Evolutionary conservation across 2,329 filamentous ascomycete genomes (phyloP).

Genomic region (Pestalotiopsis sp.): DNA sequence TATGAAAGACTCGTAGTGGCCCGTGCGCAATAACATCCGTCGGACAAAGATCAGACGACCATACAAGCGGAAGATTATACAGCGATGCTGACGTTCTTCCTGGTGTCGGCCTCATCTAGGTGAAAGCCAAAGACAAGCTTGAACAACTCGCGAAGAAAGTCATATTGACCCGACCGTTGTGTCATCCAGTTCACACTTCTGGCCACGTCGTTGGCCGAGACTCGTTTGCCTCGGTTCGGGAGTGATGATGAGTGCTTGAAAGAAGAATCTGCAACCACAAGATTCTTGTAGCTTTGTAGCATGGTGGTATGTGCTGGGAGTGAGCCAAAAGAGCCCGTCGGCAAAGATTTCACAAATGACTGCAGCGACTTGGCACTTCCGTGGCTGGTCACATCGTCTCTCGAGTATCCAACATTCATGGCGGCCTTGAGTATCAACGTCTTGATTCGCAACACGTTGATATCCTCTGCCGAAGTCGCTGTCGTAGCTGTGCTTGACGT

Average conservation of each 20-base stretch:
- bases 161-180: conserved; percentile 67
- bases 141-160: conserved; percentile 81
- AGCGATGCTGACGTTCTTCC: conserved; percentile 64
- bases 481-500: conserved; percentile 74
- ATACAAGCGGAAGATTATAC: conserved; percentile 36
- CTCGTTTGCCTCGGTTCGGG: conserved; percentile 57
- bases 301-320: conserved; percentile 69
- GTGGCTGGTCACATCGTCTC: conserved; percentile 50
- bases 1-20: no score
- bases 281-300: conserved; percentile 76
- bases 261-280: conserved; percentile 72
- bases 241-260: conserved; percentile 58
- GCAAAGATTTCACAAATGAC: conserved; percentile 73
- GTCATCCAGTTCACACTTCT: conserved; percentile 78
- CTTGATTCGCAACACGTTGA: conserved; percentile 76
- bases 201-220: conserved; percentile 73
- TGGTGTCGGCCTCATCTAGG: conserved; percentile 71
- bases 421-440: conserved; percentile 81
- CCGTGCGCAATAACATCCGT: no score
- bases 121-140: conserved; percentile 82
- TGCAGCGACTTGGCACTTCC: conserved; percentile 59
- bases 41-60: neutral
- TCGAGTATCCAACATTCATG: conserved; percentile 78
- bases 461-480: conserved; percentile 67
- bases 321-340: conserved; percentile 76